Conservation (phyloP, 192 early-diverging fungal genomes). For the Pilobolus umbonatus region DNA sequence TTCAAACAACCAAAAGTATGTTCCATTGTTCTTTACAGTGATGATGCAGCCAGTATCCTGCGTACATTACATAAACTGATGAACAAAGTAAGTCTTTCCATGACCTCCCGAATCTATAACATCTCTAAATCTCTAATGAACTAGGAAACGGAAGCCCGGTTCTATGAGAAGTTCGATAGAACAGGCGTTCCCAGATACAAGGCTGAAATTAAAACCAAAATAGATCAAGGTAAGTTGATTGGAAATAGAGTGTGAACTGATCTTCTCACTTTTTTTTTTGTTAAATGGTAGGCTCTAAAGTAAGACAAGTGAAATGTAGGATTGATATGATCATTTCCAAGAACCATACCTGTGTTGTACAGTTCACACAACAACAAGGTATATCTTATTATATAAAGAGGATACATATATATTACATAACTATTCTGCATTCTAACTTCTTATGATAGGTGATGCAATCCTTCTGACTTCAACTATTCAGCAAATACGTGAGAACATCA, state of each 20-base stretch:
- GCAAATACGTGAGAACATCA: constrained; percentile 2
- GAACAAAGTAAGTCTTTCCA: constrained; percentile 15
- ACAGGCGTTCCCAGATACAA: constrained; percentile 16
- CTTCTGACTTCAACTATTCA: constrained; percentile 14
- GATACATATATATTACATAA: background rate
- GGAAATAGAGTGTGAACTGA: background rate
- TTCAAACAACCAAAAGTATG: constrained; percentile 30
- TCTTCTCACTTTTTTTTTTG: background rate
- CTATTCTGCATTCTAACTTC: background rate
- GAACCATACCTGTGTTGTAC: constrained; percentile 9
- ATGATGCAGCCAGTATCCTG: constrained; percentile 7
- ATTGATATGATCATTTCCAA: constrained; percentile 13
- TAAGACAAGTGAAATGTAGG: constrained; percentile 27
- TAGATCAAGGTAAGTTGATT: constrained; percentile 1
- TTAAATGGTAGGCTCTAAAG: constrained; percentile 8
- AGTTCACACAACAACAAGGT: constrained; percentile 32
- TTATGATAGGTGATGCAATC: constrained; percentile 5
- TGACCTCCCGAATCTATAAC: background rate
- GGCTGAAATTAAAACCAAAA: constrained; percentile 24
- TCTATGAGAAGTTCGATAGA: constrained; percentile 25
- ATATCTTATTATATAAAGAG: background rate
- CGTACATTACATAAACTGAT: constrained; percentile 15
- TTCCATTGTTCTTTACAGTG: constrained; percentile 12
- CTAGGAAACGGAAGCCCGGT: constrained; percentile 13
- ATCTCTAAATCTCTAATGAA: background rate